These are phyloP conservation scores for Fusarium longipes DNA, from an alignment of 2,329 filamentous ascomycete species.

Conservation along the genomic window DNA sequence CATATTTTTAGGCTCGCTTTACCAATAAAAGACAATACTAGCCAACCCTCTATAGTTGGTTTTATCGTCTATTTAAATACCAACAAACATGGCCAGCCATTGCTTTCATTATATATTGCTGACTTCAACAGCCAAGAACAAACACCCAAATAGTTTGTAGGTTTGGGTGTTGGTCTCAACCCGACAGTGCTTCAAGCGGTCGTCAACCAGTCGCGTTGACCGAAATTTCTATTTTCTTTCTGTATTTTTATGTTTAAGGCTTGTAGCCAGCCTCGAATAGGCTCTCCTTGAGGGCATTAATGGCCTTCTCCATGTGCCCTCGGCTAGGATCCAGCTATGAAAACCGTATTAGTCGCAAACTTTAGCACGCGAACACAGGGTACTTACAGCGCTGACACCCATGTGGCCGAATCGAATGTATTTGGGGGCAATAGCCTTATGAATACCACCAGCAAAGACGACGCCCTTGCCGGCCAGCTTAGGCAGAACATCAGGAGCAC, in stretches of 20 bases:
- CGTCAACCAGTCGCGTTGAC: background rate
- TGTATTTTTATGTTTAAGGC: conserved; percentile 32
- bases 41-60: conserved; percentile 21
- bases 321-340: conserved; percentile 77
- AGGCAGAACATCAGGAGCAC: conserved; percentile 84
- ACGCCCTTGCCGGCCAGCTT: conserved; percentile 87
- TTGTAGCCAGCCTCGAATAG: conserved; percentile 79
- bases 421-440: conserved; percentile 93
- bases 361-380: background rate
- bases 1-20: conserved; percentile 30
- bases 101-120: conserved; percentile 26
- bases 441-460: conserved; percentile 92
- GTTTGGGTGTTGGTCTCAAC: background rate
- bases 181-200: background rate
- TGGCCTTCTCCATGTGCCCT: conserved; percentile 84
- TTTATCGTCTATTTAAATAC: conserved; percentile 25
- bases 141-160: background rate
- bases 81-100: conserved; percentile 23
- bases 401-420: conserved; percentile 98
- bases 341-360: conserved; percentile 34
- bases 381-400: conserved; percentile 86
- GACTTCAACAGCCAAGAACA: background rate
- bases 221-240: background rate
- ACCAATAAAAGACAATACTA: conserved; percentile 22
- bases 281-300: conserved; percentile 79